Base-by-base conservation (phyloP, 441 rosid species). In the Gossypium gossypioides region DNA sequence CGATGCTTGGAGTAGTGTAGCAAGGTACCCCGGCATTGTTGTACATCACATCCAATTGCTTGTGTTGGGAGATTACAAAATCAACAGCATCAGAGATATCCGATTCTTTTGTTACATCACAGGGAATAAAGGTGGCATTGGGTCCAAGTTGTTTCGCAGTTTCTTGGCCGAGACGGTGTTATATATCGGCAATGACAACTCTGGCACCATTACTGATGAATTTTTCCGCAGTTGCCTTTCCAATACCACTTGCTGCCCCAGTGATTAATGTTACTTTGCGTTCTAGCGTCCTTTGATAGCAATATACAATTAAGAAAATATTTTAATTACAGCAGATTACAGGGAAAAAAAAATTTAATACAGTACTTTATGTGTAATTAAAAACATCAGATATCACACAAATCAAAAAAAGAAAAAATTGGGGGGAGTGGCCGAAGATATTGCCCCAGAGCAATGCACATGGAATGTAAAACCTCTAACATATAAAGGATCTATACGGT, bases 161-260 rank as follows among this genome's bases (percentile, higher is more conserved):
- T 67, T 77, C 81, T 57, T 79, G 70, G 44, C 97, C 96, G 0
- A 79, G 76, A 69, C 81, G 77, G 0, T 72, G 83, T 74, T 87
- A 85, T 71, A 89, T 77, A 78, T 93, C 97, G 42, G 96, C 96
- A 52, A 93, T 81, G 67, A 93, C 76, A 22, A 93, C 98, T 77
- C 80, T 89, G 70, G 97, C 96, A 48, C 98, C 98, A 58, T 89
- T 81, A 52, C 76, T 68, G 73, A 89, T 76, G 76, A 93, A 93
- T 52, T 80, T 85, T 18, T 77, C 72, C 4, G 98, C 91, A 2
- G 97, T 79, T 24, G 87, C 96, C 82, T 84, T 88, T 19, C 98
- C 98, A 42, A 93, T 85, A 51, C 97, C 98, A 68, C 86, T 86
- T 34, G 97, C 98, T 74, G 89, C 97, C 75, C 98, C 98, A 7